Evolutionary conservation across 2,329 filamentous ascomycete genomes (phyloP).

Genomic region (Neopestalotiopsis rosae): DNA sequence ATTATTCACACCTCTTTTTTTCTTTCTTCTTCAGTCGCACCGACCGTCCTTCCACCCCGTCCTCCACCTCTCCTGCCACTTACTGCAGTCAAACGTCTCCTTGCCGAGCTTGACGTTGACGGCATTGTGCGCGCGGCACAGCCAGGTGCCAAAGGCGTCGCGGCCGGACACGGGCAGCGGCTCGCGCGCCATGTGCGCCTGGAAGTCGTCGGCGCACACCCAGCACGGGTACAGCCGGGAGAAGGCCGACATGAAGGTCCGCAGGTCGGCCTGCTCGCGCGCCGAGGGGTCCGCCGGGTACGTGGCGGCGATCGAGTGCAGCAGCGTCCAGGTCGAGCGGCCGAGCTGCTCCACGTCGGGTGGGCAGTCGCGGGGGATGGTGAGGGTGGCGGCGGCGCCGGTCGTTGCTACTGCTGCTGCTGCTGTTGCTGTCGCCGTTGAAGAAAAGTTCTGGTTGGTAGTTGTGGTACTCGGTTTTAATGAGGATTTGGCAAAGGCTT

Average conservation of each 20-base stretch:
- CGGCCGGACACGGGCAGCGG: conserved; percentile 64
- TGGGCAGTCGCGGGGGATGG: conserved; percentile 72
- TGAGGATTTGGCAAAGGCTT: conserved; percentile 56
- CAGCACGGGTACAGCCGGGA: conserved; percentile 92
- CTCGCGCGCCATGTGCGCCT: conserved; percentile 76
- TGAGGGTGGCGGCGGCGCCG: conserved; percentile 39
- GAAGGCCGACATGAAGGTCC: conserved; percentile 80
- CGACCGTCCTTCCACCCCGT: conserved; percentile 74
- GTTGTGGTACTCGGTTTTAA: not conserved
- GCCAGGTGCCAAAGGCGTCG: conserved; percentile 79
- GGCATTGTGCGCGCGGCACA: conserved; percentile 86
- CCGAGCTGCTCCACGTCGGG: conserved; percentile 89
- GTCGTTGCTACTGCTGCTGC: conserved; percentile 35
- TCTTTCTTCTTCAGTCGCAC: not conserved
- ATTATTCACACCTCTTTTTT: not conserved
- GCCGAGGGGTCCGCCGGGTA: conserved; percentile 76
- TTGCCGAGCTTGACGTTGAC: conserved; percentile 93
- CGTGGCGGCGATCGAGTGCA: conserved; percentile 87
- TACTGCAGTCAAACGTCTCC: conserved; percentile 83
- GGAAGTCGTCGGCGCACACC: conserved; percentile 93
- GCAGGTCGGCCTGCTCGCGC: conserved; percentile 76
- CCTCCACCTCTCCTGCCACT: conserved; percentile 94
- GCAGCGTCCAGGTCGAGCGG: conserved; percentile 88
- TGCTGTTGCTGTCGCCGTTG: not conserved
- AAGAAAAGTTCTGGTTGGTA: not conserved